phyloP scores from a whole-genome alignment of 2,329 filamentous ascomycete genomes.

The Exophiala phaeomuriformis region DNA sequence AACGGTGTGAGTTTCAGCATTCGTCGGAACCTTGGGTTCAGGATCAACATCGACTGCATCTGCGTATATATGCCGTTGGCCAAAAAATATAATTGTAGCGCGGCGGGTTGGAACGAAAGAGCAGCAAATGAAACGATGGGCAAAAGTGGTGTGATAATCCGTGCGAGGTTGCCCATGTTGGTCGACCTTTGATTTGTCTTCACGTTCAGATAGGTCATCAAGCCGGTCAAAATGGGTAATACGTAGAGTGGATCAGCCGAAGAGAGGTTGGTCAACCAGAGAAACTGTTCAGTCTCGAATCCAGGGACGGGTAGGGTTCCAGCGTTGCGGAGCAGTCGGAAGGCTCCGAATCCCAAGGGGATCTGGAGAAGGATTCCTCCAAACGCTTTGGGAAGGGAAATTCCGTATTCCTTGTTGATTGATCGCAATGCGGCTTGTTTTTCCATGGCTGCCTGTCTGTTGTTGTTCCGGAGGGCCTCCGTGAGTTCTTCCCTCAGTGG shows the following conservation, averaged over 20 bases:
- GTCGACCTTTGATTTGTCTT: slow-evolving; percentile 40
- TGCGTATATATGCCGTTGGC: slow-evolving; percentile 15
- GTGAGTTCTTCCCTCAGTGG: slow-evolving; percentile 53
- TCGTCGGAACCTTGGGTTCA: slow-evolving; percentile 4
- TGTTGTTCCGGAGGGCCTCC: slow-evolving; percentile 35
- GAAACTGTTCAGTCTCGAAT: slow-evolving; percentile 59
- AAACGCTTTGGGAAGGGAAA: slow-evolving; percentile 47
- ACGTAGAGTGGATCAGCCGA: slow-evolving; percentile 68
- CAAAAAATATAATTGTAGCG: slow-evolving; percentile 17
- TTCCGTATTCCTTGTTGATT: slow-evolving; percentile 50
- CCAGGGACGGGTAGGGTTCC: slow-evolving; percentile 69
- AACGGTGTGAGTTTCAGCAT: slow-evolving; percentile 4
- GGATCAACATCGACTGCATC: slow-evolving; percentile 4
- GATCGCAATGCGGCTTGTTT: slow-evolving; percentile 43
- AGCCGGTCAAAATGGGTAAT: slow-evolving; percentile 58
- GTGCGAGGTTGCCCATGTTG: slow-evolving; percentile 25
- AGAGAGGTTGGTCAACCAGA: slow-evolving; percentile 76
- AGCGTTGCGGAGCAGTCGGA: slow-evolving; percentile 70
- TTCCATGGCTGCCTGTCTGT: slow-evolving; percentile 44
- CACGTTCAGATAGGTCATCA: slow-evolving; percentile 51
- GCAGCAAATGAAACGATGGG: slow-evolving; percentile 45
- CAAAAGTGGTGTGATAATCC: slow-evolving; percentile 35
- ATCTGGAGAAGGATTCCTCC: slow-evolving; percentile 54
- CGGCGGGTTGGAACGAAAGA: slow-evolving; percentile 13
- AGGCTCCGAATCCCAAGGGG: slow-evolving; percentile 72